Evolutionary conservation across 768 basidiomycete genomes (phyloP).

Genomic region (Russula griseocarnosa): DNA sequence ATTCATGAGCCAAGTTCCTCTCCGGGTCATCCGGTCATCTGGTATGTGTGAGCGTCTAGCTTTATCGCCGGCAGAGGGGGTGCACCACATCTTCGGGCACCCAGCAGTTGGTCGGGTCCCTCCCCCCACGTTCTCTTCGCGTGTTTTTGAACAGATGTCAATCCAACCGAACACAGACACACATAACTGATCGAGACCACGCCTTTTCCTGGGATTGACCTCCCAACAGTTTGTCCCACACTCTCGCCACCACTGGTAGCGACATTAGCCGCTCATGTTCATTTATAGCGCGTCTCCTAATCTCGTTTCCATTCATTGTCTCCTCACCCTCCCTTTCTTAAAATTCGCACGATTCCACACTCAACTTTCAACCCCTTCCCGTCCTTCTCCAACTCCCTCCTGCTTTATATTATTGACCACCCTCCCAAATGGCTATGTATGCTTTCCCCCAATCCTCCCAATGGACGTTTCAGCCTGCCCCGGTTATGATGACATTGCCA

Average conservation of each 20-base stretch:
- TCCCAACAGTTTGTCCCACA: no score
- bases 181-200: not conserved
- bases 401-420: not conserved
- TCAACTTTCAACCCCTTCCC: not conserved
- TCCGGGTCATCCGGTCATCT: no score
- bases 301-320: not conserved
- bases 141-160: not conserved
- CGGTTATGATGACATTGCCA: not conserved
- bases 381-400: no score
- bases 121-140: not conserved
- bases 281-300: not conserved
- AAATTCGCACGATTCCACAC: no score
- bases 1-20: no score
- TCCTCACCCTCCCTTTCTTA: not conserved
- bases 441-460: not conserved
- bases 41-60: not conserved
- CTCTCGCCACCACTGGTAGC: no score
- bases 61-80: not conserved
- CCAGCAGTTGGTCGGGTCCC: no score
- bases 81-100: not conserved
- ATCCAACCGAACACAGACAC: not conserved
- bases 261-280: not conserved
- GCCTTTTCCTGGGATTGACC: not conserved
- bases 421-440: conserved; percentile 2
- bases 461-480: not conserved